Conservation (phyloP, 495 filamentous ascomycete genomes). For the Xylaria sp. region DNA sequence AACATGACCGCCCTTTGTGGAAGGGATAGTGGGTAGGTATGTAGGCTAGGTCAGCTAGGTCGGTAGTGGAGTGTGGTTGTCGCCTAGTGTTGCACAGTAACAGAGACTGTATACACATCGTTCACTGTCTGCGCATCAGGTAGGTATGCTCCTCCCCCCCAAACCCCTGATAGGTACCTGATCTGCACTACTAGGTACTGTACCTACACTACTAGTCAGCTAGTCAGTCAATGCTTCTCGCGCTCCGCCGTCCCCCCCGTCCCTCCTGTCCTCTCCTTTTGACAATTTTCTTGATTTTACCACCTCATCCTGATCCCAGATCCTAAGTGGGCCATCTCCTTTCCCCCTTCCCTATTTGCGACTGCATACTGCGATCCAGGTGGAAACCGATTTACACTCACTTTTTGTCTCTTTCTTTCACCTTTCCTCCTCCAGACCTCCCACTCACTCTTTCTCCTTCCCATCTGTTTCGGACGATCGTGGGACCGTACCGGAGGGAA, state of each 20-base stretch:
- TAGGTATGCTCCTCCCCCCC: background rate
- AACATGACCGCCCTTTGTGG: background rate
- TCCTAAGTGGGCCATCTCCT: slow-evolving; percentile 31
- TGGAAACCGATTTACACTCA: slow-evolving; percentile 42
- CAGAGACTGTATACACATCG: background rate
- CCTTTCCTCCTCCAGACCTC: slow-evolving; percentile 33
- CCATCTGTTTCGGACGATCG: slow-evolving; percentile 25
- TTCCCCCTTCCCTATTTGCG: slow-evolving; percentile 28
- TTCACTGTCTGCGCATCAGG: background rate
- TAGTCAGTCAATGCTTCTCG: slow-evolving; percentile 11
- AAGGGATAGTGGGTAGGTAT: too few relatives aligned
- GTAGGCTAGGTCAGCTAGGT: too few relatives aligned
- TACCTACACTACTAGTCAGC: too few relatives aligned
- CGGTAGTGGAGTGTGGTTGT: too few relatives aligned
- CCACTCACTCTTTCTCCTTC: slow-evolving; percentile 33
- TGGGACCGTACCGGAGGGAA: slow-evolving; percentile 10
- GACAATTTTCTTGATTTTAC: slow-evolving; percentile 43
- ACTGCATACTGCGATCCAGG: slow-evolving; percentile 22
- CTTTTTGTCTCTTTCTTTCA: slow-evolving; percentile 34
- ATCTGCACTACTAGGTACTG: too few relatives aligned
- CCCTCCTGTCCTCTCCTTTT: slow-evolving; percentile 44
- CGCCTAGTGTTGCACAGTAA: background rate
- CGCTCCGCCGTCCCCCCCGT: slow-evolving; percentile 25
- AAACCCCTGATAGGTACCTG: slow-evolving; percentile 13
- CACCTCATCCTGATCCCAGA: slow-evolving; percentile 30